A percentile compares a stretch with the other conserved stretches of the same genome.
Conservation (phyloP, 495 filamentous ascomycete genomes). For the Saxispiralis lemnorum region DNA sequence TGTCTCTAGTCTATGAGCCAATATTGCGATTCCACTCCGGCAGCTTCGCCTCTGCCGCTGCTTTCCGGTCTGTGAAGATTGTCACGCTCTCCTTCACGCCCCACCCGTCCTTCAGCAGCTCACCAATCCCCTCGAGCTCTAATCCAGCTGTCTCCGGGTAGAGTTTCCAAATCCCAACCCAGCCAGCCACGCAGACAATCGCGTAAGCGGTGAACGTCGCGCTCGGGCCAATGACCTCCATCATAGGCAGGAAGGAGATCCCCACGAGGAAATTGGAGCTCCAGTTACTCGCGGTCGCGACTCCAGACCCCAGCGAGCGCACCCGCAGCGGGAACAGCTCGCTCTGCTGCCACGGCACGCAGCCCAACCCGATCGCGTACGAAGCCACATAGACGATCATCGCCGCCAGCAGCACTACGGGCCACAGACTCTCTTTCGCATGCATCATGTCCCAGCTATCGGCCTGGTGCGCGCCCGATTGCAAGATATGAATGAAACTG, state of each 20-base stretch:
- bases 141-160: conserved; percentile 78
- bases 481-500: conserved; percentile 30
- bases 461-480: background rate
- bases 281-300: conserved; percentile 87
- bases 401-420: conserved; percentile 44
- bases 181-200: conserved; percentile 47
- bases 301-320: conserved; percentile 58
- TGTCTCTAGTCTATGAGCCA: no score
- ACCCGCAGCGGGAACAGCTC: conserved; percentile 79
- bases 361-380: conserved; percentile 77
- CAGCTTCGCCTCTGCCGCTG: background rate
- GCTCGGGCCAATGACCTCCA: conserved; percentile 56
- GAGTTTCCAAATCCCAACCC: conserved; percentile 45
- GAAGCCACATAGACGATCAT: conserved; percentile 70
- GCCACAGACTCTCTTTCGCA: conserved; percentile 3
- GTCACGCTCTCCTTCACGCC: conserved; percentile 37
- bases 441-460: background rate
- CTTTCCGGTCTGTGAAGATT: conserved; percentile 8
- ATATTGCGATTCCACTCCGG: no score
- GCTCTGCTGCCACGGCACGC: conserved; percentile 84
- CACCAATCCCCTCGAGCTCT: conserved; percentile 64
- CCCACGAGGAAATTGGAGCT: conserved; percentile 74
- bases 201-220: conserved; percentile 69
- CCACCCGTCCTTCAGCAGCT: conserved; percentile 56
- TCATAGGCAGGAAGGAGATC: conserved; percentile 69